phyloP scores from a whole-genome alignment of 2,329 filamentous ascomycete species.

The Fusarium cicatricum region DNA sequence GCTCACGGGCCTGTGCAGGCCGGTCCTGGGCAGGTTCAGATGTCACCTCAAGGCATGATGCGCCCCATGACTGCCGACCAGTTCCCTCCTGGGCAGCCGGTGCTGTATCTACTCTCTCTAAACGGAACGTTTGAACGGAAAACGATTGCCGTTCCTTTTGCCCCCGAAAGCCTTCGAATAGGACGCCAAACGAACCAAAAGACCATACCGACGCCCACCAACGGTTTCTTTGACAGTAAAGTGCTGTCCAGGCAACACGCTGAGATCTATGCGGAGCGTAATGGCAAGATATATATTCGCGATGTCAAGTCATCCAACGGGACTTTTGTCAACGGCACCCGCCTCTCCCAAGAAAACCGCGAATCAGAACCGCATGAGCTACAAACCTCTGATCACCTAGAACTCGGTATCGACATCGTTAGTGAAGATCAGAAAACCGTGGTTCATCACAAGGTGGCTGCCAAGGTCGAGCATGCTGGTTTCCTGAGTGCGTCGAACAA shows the following conservation, averaged over 20 bases:
- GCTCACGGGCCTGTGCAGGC: conserved; percentile 46
- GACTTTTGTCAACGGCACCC: conserved; percentile 93
- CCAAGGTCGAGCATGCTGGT: conserved; percentile 95
- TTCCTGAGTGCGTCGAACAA: conserved; percentile 79
- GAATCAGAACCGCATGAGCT: conserved; percentile 97
- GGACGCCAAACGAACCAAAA: conserved; percentile 97
- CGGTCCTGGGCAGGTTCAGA: conserved; percentile 45
- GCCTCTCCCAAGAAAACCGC: conserved; percentile 90
- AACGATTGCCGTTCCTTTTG: conserved; percentile 91
- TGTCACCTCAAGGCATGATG: conserved; percentile 58
- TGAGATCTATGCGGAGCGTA: conserved; percentile 87
- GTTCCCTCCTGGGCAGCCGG: conserved; percentile 71
- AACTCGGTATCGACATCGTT: conserved; percentile 97
- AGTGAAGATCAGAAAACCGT: conserved; percentile 99
- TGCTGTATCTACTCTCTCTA: conserved; percentile 86
- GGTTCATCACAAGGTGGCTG: conserved; percentile 97
- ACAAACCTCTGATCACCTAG: conserved; percentile 88
- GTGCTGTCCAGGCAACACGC: conserved; percentile 96
- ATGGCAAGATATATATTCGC: conserved; percentile 93
- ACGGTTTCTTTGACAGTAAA: conserved; percentile 98
- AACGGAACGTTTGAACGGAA: conserved; percentile 98
- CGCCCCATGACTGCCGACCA: conserved; percentile 72
- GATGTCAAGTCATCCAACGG: conserved; percentile 99
- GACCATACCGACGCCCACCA: conserved; percentile 87
- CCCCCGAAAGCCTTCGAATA: conserved; percentile 92